These are phyloP conservation scores for Tetrapisispora fleetii DNA, from an alignment of 805 yeast genomes.

Conservation along the genomic window DNA sequence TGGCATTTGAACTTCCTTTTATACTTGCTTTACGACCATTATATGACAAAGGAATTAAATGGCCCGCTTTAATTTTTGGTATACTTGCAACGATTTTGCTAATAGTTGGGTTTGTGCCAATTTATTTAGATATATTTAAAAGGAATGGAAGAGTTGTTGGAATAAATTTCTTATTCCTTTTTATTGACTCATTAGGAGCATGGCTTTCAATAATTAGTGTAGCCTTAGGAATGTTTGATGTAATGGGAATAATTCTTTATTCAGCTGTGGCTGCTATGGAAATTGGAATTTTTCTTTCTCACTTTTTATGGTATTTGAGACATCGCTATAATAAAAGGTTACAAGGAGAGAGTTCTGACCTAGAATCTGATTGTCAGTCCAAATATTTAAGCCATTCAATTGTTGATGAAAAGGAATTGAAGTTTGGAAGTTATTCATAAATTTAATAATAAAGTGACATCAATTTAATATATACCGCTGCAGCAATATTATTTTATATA, in stretches of 20 bases:
- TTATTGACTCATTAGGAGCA: constrained; percentile 76
- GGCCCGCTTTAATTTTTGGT: constrained; percentile 81
- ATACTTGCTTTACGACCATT: constrained; percentile 57
- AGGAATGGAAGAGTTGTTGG: constrained; percentile 81
- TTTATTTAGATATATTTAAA: constrained; percentile 73
- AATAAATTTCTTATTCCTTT: constrained; percentile 68
- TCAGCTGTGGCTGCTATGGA: constrained; percentile 65
- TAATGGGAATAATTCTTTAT: constrained; percentile 69
- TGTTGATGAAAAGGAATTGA: not conserved
- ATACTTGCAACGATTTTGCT: constrained; percentile 65
- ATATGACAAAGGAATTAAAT: constrained; percentile 40
- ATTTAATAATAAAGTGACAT: too few species aligned
- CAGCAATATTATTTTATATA: too few species aligned
- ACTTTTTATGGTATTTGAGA: constrained; percentile 54
- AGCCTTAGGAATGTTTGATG: constrained; percentile 53
- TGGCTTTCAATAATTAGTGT: constrained; percentile 58
- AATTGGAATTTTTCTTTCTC: constrained; percentile 64
- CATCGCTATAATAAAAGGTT: constrained; percentile 14
- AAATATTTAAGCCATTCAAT: not conserved
- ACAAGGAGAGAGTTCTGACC: not conserved
- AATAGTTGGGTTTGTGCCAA: constrained; percentile 75
- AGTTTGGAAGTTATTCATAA: too few species aligned
- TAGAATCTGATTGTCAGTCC: not conserved
- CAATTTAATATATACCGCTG: too few species aligned
- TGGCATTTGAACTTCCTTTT: constrained; percentile 61